Evolutionary conservation across 768 basidiomycete species (phyloP), one percentile per base, ranked within the genome.

Genomic region (Imleria badia): DNA sequence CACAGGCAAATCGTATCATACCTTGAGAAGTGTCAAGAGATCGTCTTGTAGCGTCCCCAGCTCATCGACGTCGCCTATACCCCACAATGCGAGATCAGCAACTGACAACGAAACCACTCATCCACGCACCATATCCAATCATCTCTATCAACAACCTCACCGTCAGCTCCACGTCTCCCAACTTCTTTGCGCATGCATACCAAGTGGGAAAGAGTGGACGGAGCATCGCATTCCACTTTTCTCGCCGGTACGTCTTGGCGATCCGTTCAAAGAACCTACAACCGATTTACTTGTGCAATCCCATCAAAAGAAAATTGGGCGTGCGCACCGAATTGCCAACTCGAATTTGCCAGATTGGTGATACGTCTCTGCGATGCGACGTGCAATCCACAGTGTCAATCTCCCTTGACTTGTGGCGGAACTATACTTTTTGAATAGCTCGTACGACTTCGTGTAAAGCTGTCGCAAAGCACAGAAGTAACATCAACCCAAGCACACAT

Each of bases 391-490:
- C n/a, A 96, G 74, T 0, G 92, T 93, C 58, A 94, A 73, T 11
- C 95, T 83, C 3, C 85, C 83, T 59, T 90, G 91, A n/a, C 78
- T 81, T 19, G 73, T 64, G 33, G 73, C 59, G 1, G 81, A 71
- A 40, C 74, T 76, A 63, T 90, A 81, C 61, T 84, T 87, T 74
- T 96, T 98, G 77, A 97, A 93, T 12, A 94, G 69, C 60, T 96
- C 92, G 71, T 99, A 98, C 2, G 97, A 80, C 65, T 95, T 94
- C 9, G 93, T 97, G 66, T 94, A 95, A 2, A 99, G 79, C 92
- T 95, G 51, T n/a, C n/a, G 39, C 33, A 56, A 19, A 13, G 44
- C 36, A 23, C 26, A 23, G 5, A 38, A 39, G 10, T 20, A 6
- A 39, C 2, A 39, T 55, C n/a, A 45, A 20, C 51, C 22, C 45